Base-by-base conservation (phyloP, 2,329 filamentous ascomycete genomes). In the Aspergillus brunneoviolaceus region DNA sequence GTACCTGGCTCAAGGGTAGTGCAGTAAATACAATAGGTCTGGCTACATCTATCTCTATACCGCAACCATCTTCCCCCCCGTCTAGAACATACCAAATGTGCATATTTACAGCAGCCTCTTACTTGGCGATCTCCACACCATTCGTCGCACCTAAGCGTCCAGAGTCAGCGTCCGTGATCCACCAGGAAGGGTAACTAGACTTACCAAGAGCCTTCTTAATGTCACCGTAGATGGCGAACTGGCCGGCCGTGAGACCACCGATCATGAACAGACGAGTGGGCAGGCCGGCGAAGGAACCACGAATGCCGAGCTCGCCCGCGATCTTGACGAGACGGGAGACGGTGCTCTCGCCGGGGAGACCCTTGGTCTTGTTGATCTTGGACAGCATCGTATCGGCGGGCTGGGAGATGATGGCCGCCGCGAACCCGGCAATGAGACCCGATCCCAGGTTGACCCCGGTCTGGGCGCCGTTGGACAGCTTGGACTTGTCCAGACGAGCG, bases 331-430 rank as follows among this genome's bases (percentile, higher is more conserved):
- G 81, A 79, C 91, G 89, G 78, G 82, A 85, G 76, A 85, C 85
- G 72, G 90, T 95, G 74, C 91, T 87, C 84, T 96, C 90, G 83
- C 91, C 91, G 68, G 91, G 91, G 62, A 87, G 83, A 81, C 90
- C 91, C 84, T 91, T 88, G 81, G 89, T 91, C 89, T 95, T 95
- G 89, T 96, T 96, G 85, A 96, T 95, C 87, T 94, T 95, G 82
- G 86, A 90, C 66, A 96, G 88, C 91, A 96, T 96, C 76, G 91
- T 96, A 79, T 96, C 91, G 77, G 91, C 91, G 70, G 91, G 91
- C 83, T 96, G 91, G 65, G 91, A 96, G 76, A 96, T 85, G 71
- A 94, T 77, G 75, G 91, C 91, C 71, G 91, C 91, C 72, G 91
- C 91, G 82, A 96, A 92, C 84, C 92, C 85, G 57, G 92, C 92